A percentile compares a stretch with the other conserved stretches of the same genome.
phyloP scores from a whole-genome alignment of 371 early-diverging fungal species.

The Amoeboaphelidium protococcarum region DNA sequence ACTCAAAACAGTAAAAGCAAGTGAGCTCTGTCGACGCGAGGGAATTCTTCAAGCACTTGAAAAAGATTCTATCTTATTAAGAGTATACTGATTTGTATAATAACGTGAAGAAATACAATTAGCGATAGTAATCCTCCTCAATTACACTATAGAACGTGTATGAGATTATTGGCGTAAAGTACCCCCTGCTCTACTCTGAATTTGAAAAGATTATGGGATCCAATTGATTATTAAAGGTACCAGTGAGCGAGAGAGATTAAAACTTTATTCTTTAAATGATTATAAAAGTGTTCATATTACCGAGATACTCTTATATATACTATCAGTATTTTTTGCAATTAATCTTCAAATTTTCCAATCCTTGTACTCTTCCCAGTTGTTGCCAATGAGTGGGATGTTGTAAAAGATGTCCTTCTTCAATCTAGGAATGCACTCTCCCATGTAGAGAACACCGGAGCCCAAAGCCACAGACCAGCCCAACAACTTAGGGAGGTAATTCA shows the following conservation, averaged over 20 bases:
- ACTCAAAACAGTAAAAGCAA: too few species aligned
- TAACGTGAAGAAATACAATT: constrained; percentile 14
- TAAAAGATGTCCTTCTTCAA: not conserved
- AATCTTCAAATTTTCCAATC: not conserved
- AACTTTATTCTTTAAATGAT: too few species aligned
- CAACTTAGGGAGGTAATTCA: too few species aligned
- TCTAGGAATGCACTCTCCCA: not conserved
- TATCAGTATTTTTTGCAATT: not conserved
- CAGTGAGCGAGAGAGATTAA: too few species aligned
- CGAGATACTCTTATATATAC: too few species aligned
- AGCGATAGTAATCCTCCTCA: constrained; percentile 9
- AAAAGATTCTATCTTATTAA: constrained; percentile 9
- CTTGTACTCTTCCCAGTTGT: not conserved
- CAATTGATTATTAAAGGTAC: too few species aligned
- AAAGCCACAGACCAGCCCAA: too few species aligned
- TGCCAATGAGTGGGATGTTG: not conserved
- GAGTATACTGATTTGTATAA: constrained; percentile 11
- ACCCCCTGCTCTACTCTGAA: constrained; percentile 8
- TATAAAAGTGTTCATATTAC: too few species aligned
- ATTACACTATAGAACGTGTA: constrained; percentile 11
- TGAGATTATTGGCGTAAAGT: constrained; percentile 7
- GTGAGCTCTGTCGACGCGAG: constrained; percentile 13
- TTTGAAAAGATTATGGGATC: constrained; percentile 8
- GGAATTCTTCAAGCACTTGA: constrained; percentile 11
- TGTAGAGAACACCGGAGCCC: not conserved